Evolutionary conservation across 2,329 filamentous ascomycete species (phyloP), one percentile per base, ranked within the genome.

Genomic region (Cercospora berteroae): DNA sequence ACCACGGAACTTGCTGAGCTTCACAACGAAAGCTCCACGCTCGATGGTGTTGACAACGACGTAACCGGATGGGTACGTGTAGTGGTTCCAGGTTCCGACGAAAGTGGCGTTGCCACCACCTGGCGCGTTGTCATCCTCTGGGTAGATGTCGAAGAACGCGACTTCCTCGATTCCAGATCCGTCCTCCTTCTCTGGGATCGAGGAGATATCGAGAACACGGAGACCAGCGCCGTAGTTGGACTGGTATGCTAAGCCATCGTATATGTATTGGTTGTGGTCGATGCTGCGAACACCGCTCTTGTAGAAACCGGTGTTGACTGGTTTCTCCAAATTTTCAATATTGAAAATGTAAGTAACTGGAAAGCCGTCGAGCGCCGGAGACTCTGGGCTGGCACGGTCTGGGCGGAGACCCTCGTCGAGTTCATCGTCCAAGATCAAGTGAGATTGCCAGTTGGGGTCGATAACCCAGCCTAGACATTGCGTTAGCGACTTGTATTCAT

Each of bases 11-110:
- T 65, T 65, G 33, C 52, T 69, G 52, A 69, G 62, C 78, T 84
- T 85, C 10, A 86, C 78, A 7, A 82, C 79, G 59, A 82, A 86
- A 5, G 80, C 79, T 60, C 84, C 84, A 5, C 83, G 77, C 76
- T 86, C 84, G 65, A 85, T 86, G 3, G 80, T 83, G 75, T 86
- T 85, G 69, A 86, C 74, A 7, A 85, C 79, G 65, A 86, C 80
- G 70, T 81, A 81, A 1, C 84, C 84, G 1, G 79, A 82, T 71
- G 80, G 80, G 74, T 85, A 86, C 1, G 82, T 81, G 67, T 84
- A 86, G 60, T 80, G 80, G 27, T 79, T 82, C 63, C 66, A 69
- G 20, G 65, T 67, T 8, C 70, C 69, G 7, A 71, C 66, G 59
- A 68, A 70, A 23, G 62, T 66, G 13, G 61, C 60, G 31, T 63